Evolutionary conservation across 441 rosid genomes (phyloP), one percentile per base, ranked within the genome.

Genomic region (Erodium chrysanthum): DNA sequence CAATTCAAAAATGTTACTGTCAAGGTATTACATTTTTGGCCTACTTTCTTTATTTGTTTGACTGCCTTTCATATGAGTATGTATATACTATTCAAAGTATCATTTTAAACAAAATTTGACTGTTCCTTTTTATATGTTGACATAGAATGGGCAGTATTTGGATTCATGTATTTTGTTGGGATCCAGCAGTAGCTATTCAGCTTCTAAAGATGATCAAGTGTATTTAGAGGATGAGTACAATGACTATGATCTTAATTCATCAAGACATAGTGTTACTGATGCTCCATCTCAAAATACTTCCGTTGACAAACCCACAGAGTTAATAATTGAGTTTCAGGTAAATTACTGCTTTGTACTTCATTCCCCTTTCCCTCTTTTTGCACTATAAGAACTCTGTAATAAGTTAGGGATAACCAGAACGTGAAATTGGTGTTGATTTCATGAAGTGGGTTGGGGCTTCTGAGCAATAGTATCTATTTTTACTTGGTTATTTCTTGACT

Each of bases 91-190:
- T 59, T 59, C 65, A 22, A 44, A 46, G 40, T 68, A 52, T 29
- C 60, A 46, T 64, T 31, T 23, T 44, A 27, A 23, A 58, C 20
- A 25, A 12, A 23, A 35, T 6, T 27, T 25, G n/a, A 61, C 20
- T 61, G 65, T 7, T 33, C 40, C 27, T 61, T 7, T 5, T 25
- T 25, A 61, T 65, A 11, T 74, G 12, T 63, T 79, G 71, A 74
- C 79, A 33, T 33, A 95, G 99, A 86, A 88, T 71, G 97, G 98
- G 70, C 84, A 81, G 72, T 85, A 71, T 77, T 80, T 95, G 84
- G 99, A 92, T 84, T 95, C 99, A 40, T 90, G 96, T 74, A 79
- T 92, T 76, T 81, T 78, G 60, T 83, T 95, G 78, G 97, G 97
- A 80, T 80, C 90, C 74, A 73, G 77, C 74, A 91, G 98, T 81